Percentiles rank a stretch among this genome's conserved stretches.
These are phyloP conservation scores for Tulasnella sp. DNA, from an alignment of 768 basidiomycete genomes.

Conservation along the genomic window DNA sequence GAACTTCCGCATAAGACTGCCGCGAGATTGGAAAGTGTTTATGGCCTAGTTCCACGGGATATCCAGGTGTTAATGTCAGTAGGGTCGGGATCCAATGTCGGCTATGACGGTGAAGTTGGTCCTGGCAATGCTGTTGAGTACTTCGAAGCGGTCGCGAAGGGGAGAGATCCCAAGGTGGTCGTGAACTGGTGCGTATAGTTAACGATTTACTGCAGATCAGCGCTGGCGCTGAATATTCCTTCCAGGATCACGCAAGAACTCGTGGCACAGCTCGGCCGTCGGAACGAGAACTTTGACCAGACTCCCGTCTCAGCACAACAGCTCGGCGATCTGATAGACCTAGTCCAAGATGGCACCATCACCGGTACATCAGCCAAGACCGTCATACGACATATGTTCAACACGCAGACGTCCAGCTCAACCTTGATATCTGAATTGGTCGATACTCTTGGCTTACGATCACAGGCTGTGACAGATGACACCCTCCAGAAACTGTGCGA, in stretches of 20 bases:
- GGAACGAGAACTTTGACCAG: slow-evolving; percentile 42
- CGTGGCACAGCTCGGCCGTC: slow-evolving; percentile 59
- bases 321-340: slow-evolving; percentile 66
- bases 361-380: slow-evolving; percentile 42
- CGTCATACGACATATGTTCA: slow-evolving; percentile 41
- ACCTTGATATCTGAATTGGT: slow-evolving; percentile 35
- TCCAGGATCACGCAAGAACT: slow-evolving; percentile 82
- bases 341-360: slow-evolving; percentile 52
- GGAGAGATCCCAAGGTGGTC: slow-evolving; percentile 54
- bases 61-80: slow-evolving; percentile 64
- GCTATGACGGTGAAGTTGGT: slow-evolving; percentile 44
- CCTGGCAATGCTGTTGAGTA: slow-evolving; percentile 51
- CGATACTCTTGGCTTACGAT: slow-evolving; percentile 33
- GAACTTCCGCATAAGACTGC: slow-evolving; percentile 61
- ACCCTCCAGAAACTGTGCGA: slow-evolving; percentile 46
- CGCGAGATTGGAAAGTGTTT: slow-evolving; percentile 37
- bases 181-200: slow-evolving; percentile 84
- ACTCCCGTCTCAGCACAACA: slow-evolving; percentile 51
- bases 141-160: slow-evolving; percentile 59
- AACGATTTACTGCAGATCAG: not conserved
- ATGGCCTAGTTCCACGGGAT: slow-evolving; percentile 51
- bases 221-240: not conserved
- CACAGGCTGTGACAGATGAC: slow-evolving; percentile 30
- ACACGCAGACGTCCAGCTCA: slow-evolving; percentile 35
- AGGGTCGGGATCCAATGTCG: slow-evolving; percentile 52